Evolutionary conservation across 257 asterid species (phyloP).

Genomic region (Marsdenia floribunda): DNA sequence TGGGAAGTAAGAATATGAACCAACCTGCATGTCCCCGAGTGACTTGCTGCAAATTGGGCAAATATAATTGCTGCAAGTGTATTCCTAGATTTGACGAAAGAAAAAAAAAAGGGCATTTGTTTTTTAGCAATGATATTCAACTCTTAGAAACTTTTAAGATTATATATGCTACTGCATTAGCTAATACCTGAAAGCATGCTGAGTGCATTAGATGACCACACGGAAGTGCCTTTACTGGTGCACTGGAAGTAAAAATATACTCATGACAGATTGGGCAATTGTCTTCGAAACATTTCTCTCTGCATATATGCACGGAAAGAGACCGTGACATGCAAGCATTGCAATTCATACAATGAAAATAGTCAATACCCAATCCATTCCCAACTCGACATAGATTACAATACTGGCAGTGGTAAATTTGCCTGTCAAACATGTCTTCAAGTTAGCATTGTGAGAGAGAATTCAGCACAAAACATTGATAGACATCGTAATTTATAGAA

Average conservation of each 20-base stretch:
- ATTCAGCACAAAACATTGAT: not conserved
- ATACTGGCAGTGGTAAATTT: conserved; percentile 89
- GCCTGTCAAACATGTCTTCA: conserved; percentile 41
- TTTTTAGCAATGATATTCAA: conserved; percentile 9
- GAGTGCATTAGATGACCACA: conserved; percentile 96
- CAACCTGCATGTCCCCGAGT: conserved; percentile 88
- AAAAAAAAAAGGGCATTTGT: not conserved
- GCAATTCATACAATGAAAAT: conserved; percentile 92
- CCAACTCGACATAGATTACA: conserved; percentile 92
- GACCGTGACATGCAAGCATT: conserved; percentile 76
- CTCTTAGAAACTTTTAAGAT: not conserved
- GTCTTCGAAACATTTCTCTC: conserved; percentile 81
- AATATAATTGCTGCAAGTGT: conserved; percentile 67
- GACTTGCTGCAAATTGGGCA: conserved; percentile 96
- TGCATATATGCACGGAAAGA: conserved; percentile 64
- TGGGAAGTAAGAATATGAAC: conserved; percentile 11
- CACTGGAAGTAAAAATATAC: conserved; percentile 62
- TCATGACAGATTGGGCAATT: conserved; percentile 91
- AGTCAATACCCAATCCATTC: conserved; percentile 74
- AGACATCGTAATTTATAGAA: not conserved
- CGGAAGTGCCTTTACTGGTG: conserved; percentile 78
- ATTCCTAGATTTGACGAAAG: conserved; percentile 41
- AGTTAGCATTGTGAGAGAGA: conserved; percentile 25
- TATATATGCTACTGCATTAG: conserved; percentile 2
- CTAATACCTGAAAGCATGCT: conserved; percentile 71